A percentile compares a stretch with the other conserved stretches of the same genome.
Evolutionary conservation across 2,329 filamentous ascomycete species (phyloP).

Genomic region (Xylariaceae sp.): DNA sequence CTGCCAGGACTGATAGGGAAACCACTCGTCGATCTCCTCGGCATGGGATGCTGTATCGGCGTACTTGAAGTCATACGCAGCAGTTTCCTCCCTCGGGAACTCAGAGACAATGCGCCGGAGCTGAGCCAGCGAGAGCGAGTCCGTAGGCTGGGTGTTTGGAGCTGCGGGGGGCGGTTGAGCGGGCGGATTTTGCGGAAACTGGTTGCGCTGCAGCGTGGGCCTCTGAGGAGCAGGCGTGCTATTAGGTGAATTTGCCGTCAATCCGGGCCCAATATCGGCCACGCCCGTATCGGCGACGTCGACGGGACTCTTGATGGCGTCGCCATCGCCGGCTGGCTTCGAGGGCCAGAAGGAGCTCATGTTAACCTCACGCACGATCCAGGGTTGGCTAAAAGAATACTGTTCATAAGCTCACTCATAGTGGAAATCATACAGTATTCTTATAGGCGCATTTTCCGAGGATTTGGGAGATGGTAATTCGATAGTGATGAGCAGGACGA

Average conservation of each 20-base stretch:
- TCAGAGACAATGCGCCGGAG: conserved; percentile 68
- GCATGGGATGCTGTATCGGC: conserved; percentile 67
- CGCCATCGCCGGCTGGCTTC: conserved; percentile 34
- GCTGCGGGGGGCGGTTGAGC: conserved; percentile 26
- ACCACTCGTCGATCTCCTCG: conserved; percentile 97
- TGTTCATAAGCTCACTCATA: conserved; percentile 24
- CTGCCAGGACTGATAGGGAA: conserved; percentile 84
- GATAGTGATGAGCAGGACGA: too few relatives aligned
- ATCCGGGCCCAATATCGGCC: conserved; percentile 26
- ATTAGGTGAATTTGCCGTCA: conserved; percentile 17
- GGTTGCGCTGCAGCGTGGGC: conserved; percentile 31
- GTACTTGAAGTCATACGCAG: conserved; percentile 82
- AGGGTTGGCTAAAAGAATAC: conserved; percentile 20
- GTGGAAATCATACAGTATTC: conserved; percentile 11
- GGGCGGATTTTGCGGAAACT: conserved; percentile 28
- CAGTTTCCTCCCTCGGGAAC: conserved; percentile 62
- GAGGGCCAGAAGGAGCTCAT: conserved; percentile 45
- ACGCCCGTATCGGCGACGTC: conserved; percentile 33
- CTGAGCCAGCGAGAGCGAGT: conserved; percentile 72
- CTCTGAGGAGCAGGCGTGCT: conserved; percentile 20
- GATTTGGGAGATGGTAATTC: neutral
- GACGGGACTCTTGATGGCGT: conserved; percentile 24
- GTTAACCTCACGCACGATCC: conserved; percentile 27
- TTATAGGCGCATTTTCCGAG: conserved; percentile 3
- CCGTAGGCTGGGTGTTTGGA: conserved; percentile 40